Conservation (phyloP, 1,284 basidiomycete genomes). For the Pholiota adiposa region DNA sequence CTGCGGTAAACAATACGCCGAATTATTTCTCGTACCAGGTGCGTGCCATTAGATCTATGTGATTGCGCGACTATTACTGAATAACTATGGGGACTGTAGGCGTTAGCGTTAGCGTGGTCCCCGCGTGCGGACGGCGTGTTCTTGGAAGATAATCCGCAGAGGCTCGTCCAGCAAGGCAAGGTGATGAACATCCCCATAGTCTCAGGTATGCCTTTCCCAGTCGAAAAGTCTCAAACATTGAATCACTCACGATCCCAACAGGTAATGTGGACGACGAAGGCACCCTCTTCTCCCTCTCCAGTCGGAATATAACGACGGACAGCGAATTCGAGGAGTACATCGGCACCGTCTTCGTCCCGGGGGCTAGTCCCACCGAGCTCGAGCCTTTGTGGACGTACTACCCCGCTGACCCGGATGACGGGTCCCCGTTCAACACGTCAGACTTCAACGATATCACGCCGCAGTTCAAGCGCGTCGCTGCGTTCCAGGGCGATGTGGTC, state of each 20-base stretch:
- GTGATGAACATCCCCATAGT: conserved; percentile 25
- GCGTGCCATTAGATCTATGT: too few species aligned
- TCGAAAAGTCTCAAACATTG: neutral
- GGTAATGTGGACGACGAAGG: conserved; percentile 60
- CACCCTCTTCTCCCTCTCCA: conserved; percentile 51
- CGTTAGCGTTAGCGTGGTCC: conserved; percentile 48
- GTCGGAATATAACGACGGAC: conserved; percentile 41
- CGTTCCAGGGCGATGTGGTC: conserved; percentile 50
- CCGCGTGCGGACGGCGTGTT: conserved; percentile 58
- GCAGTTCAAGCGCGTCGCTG: conserved; percentile 53
- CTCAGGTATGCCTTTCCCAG: conserved; percentile 16
- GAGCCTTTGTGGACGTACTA: conserved; percentile 29
- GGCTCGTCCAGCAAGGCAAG: conserved; percentile 26
- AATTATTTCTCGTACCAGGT: conserved; percentile 52
- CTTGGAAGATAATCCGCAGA: conserved; percentile 36
- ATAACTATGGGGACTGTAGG: too few species aligned
- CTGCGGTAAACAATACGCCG: conserved; percentile 48
- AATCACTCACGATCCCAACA: conserved; percentile 12
- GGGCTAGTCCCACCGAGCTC: conserved; percentile 20
- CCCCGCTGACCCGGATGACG: conserved; percentile 25
- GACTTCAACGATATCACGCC: conserved; percentile 35
- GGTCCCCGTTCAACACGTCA: conserved; percentile 33
- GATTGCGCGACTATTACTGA: too few species aligned
- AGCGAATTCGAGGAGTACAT: conserved; percentile 30
- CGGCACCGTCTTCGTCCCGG: conserved; percentile 25